Conservation (phyloP, 2,329 filamentous ascomycete genomes). For the Apiospora hydei region DNA sequence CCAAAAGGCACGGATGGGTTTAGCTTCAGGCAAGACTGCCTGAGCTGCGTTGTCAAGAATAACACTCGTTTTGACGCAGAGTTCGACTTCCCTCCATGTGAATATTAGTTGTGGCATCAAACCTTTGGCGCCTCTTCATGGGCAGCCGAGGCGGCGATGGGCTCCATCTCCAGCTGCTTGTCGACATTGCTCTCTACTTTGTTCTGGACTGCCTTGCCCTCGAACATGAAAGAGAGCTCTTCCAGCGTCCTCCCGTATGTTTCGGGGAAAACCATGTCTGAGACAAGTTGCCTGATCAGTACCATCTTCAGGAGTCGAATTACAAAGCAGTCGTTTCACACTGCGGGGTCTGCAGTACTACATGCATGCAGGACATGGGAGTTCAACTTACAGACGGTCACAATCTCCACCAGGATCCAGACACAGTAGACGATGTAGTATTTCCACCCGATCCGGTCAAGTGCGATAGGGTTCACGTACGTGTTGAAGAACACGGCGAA, state of each 20-base stretch:
- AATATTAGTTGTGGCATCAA: background rate
- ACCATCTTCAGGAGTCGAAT: background rate
- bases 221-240: conserved; percentile 46
- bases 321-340: too few relatives aligned
- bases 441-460: conserved; percentile 49
- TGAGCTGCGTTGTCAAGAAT: background rate
- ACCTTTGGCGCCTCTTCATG: background rate
- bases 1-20: background rate
- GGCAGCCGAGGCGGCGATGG: conserved; percentile 6
- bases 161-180: conserved; percentile 40
- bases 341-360: too few relatives aligned
- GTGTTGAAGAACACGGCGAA: conserved; percentile 54
- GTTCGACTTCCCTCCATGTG: background rate
- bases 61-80: background rate
- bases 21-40: background rate
- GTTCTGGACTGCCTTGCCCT: conserved; percentile 40
- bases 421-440: conserved; percentile 47
- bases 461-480: conserved; percentile 53
- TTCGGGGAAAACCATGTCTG: conserved; percentile 42
- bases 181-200: conserved; percentile 38
- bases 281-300: background rate
- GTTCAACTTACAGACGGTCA: conserved; percentile 41
- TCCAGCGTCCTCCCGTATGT: conserved; percentile 44
- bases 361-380: too few relatives aligned
- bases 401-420: conserved; percentile 45